Percentiles rank a stretch among this genome's conserved stretches.
Conservation (phyloP, 345 rosid species). For the Eucalyptus melliodora region DNA sequence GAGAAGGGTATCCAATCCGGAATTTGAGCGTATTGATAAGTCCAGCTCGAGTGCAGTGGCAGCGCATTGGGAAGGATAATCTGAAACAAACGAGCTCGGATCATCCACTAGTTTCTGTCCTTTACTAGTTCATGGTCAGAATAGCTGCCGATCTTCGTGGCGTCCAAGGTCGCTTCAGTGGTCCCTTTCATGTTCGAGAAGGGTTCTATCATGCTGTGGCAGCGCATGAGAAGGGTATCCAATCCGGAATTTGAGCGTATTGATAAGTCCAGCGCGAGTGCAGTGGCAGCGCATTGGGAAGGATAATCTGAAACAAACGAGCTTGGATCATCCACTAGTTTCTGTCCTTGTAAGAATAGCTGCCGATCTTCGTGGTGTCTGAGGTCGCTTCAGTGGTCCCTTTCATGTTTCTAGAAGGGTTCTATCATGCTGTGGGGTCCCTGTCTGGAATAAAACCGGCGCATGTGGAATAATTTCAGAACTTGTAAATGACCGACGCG, state of each 20-base stretch:
- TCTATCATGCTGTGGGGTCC: too few relatives aligned
- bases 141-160: too few relatives aligned
- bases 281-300: not conserved
- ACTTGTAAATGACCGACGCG: not conserved
- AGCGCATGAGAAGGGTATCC: not conserved
- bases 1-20: too few relatives aligned
- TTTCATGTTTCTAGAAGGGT: not conserved
- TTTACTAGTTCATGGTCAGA: too few relatives aligned
- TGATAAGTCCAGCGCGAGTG: not conserved
- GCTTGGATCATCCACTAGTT: not conserved
- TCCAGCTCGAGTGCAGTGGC: too few relatives aligned
- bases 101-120: too few relatives aligned
- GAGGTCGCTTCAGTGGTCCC: not conserved
- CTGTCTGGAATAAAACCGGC: too few relatives aligned
- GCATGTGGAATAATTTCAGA: not conserved
- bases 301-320: not conserved
- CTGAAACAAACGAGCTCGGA: too few relatives aligned
- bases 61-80: too few relatives aligned
- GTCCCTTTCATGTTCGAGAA: not conserved
- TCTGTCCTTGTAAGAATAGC: not conserved
- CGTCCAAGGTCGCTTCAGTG: not conserved
- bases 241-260: not conserved
- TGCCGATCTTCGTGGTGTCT: not conserved
- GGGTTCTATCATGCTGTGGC: too few relatives aligned
- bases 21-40: too few relatives aligned